Percentiles rank a stretch among this genome's conserved stretches.
These are phyloP conservation scores for Fusarium avenaceum DNA, from an alignment of 2,329 filamentous ascomycete genomes.

Conservation along the genomic window DNA sequence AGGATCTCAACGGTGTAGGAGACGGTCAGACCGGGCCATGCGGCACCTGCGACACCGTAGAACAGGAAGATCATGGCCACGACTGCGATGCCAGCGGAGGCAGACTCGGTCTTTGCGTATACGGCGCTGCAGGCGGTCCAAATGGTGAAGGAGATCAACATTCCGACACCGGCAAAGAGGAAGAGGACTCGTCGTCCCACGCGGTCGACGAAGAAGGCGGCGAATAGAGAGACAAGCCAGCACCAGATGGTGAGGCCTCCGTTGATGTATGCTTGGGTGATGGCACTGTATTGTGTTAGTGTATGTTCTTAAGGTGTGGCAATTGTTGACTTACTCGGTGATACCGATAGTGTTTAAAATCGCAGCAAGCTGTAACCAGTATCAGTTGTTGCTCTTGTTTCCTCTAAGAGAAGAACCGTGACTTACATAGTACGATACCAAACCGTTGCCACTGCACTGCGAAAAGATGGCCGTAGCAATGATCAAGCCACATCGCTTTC, in stretches of 20 bases:
- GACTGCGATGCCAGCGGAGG: conserved; percentile 37
- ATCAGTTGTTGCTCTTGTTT: too few relatives aligned
- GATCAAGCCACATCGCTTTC: conserved; percentile 42
- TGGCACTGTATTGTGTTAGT: conserved; percentile 21
- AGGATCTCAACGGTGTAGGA: conserved; percentile 46
- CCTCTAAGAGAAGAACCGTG: too few relatives aligned
- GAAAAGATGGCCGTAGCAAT: conserved; percentile 44
- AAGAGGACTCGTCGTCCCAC: conserved; percentile 44
- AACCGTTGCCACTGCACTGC: conserved; percentile 44
- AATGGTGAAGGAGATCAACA: conserved; percentile 44
- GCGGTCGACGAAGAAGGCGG: conserved; percentile 46
- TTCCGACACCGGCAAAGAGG: conserved; percentile 42
- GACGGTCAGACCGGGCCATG: conserved; percentile 45
- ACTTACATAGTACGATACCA: conserved; percentile 44
- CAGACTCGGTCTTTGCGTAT: conserved; percentile 43
- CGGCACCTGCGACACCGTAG: conserved; percentile 44
- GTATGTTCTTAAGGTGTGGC: too few relatives aligned
- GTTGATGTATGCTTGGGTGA: conserved; percentile 46
- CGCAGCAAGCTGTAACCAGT: conserved; percentile 28
- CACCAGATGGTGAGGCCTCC: conserved; percentile 46
- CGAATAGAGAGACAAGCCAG: conserved; percentile 42
- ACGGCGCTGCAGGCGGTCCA: conserved; percentile 47
- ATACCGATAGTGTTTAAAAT: conserved; percentile 45
- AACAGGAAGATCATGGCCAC: conserved; percentile 48
- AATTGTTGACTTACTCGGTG: conserved; percentile 27